Conservation (phyloP, 2,329 filamentous ascomycete species). For the Pseudonectria buxi region DNA sequence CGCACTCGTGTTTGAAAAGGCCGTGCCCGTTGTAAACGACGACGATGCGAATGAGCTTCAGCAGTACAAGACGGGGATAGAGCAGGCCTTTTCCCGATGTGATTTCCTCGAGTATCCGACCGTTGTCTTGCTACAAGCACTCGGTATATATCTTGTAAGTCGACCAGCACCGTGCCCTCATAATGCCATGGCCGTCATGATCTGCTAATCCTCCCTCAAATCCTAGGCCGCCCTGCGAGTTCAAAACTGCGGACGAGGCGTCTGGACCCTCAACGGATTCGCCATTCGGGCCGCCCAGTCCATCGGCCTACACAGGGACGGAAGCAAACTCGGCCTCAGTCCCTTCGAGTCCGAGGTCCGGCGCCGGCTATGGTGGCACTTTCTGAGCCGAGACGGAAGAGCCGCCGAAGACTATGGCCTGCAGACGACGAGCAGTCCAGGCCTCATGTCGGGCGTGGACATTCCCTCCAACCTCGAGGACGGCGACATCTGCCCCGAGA, state of each 20-base stretch:
- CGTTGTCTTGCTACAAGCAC: constrained; percentile 26
- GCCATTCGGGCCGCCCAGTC: constrained; percentile 40
- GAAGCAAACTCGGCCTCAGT: constrained; percentile 36
- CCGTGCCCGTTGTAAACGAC: constrained; percentile 17
- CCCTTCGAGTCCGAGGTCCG: constrained; percentile 51
- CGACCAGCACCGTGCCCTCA: no score
- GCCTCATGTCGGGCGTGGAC: constrained; percentile 33
- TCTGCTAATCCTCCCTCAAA: no score
- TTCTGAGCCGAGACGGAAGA: constrained; percentile 43
- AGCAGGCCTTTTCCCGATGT: constrained; percentile 31
- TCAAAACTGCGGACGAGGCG: constrained; percentile 27
- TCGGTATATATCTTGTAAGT: constrained; percentile 33
- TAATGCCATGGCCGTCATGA: no score
- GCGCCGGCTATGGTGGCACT: constrained; percentile 47
- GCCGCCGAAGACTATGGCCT: constrained; percentile 52
- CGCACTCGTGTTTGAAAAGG: constrained; percentile 34
- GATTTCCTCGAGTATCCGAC: constrained; percentile 36
- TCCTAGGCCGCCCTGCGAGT: constrained; percentile 23
- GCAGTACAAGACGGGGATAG: constrained; percentile 27
- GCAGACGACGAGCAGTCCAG: constrained; percentile 7
- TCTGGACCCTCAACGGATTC: constrained; percentile 37
- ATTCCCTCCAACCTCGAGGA: constrained; percentile 53
- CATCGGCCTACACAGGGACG: constrained; percentile 50
- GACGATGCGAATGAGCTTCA: constrained; percentile 18
- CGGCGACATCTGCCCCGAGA: constrained; percentile 40